A percentile compares a stretch with the other conserved stretches of the same genome.
Evolutionary conservation across 345 rosid species (phyloP).

Genomic region (Capsella bursapastoris): DNA sequence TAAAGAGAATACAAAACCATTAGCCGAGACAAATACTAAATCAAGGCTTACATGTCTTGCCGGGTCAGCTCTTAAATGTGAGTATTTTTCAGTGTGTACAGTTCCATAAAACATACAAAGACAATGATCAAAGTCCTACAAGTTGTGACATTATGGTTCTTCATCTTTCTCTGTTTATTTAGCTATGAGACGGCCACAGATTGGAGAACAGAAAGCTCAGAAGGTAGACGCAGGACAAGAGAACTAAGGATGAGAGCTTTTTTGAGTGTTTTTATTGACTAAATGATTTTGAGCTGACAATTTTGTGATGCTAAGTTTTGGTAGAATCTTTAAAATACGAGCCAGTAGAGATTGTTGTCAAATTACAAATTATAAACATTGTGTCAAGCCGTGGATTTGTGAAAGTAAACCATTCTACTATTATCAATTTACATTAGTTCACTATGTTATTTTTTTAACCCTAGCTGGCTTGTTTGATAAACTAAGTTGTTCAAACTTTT

Average conservation of each 20-base stretch:
- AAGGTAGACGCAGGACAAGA: constrained; percentile 25
- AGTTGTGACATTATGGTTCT: constrained; percentile 15
- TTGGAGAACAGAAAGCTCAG: constrained; percentile 18
- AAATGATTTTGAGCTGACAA: constrained; percentile 3
- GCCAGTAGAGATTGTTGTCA: constrained; percentile 12
- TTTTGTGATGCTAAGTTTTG: constrained; percentile 20
- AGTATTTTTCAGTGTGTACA: constrained; percentile 32
- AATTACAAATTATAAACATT: constrained; percentile 4
- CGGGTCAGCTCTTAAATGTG: constrained; percentile 73
- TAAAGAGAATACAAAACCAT: constrained; percentile 68
- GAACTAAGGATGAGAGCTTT: constrained; percentile 22
- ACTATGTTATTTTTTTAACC: background rate
- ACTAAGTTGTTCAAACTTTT: background rate
- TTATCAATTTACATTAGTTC: background rate
- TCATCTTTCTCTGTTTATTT: constrained; percentile 4
- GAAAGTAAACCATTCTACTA: constrained; percentile 27
- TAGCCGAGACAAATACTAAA: constrained; percentile 82
- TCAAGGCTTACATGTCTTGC: constrained; percentile 96
- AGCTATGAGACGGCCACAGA: constrained; percentile 34
- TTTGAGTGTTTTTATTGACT: constrained; percentile 2
- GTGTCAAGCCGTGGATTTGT: constrained; percentile 1
- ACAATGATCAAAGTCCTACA: background rate
- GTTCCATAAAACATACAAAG: background rate
- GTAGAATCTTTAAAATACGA: constrained; percentile 4
- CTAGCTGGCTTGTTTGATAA: no score